Evolutionary conservation across 1,284 basidiomycete species (phyloP).

Genomic region (Neolentinus lepideus): DNA sequence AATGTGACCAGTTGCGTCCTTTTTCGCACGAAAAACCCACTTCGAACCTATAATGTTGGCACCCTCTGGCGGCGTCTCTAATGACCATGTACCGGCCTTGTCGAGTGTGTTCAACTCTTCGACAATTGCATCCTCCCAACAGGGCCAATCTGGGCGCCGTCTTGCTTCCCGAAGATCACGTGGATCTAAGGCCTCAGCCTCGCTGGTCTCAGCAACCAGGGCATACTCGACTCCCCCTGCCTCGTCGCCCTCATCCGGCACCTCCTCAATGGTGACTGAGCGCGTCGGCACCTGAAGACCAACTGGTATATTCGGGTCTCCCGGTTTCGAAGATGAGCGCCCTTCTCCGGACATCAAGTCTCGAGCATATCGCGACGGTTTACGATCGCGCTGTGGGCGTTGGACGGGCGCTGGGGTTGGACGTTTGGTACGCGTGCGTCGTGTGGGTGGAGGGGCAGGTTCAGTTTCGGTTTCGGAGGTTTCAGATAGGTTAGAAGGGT

Average conservation of each 20-base stretch:
- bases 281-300: neutral
- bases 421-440: no score
- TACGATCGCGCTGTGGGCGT: no score
- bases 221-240: no score
- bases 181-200: conserved; percentile 11
- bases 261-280: conserved; percentile 5
- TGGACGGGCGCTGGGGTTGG: no score
- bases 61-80: conserved; percentile 14
- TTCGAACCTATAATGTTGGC: conserved; percentile 18
- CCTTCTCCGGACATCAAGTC: no score
- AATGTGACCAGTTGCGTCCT: conserved; percentile 16
- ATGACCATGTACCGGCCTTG: conserved; percentile 16
- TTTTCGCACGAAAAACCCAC: conserved; percentile 27
- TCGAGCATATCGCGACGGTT: no score
- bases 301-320: no score
- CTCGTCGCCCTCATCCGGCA: no score
- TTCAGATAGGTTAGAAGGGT: no score
- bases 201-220: conserved; percentile 8
- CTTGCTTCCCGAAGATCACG: conserved; percentile 13
- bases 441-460: no score
- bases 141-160: conserved; percentile 11
- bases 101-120: conserved; percentile 18
- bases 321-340: no score
- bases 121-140: conserved; percentile 21
- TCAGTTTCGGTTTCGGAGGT: no score